Conservation (phyloP, 1,284 basidiomycete genomes). For the Rhodofomes roseus region DNA sequence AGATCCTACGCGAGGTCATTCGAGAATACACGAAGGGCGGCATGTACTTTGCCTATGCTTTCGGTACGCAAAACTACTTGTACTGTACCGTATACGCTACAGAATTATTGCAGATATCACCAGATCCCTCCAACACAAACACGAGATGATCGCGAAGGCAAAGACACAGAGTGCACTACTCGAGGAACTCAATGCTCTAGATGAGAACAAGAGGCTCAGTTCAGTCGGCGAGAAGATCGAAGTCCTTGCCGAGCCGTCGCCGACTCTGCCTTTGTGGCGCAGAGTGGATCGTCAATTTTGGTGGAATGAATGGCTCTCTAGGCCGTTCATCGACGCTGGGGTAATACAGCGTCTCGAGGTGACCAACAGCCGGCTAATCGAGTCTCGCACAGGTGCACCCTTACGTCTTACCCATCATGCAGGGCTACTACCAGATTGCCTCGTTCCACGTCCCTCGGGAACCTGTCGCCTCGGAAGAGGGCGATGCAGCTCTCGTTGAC, state of each 20-base stretch:
- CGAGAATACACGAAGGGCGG: constrained; percentile 70
- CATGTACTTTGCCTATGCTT: constrained; percentile 80
- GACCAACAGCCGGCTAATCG: background rate
- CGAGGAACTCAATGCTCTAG: constrained; percentile 48
- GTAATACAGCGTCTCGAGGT: constrained; percentile 33
- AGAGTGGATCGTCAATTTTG: constrained; percentile 81
- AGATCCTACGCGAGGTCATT: constrained; percentile 71
- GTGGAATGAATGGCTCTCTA: constrained; percentile 86
- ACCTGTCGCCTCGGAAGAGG: constrained; percentile 42
- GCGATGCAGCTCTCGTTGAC: constrained; percentile 44
- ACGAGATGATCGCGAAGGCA: constrained; percentile 54
- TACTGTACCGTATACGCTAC: background rate
- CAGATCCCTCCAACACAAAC: constrained; percentile 75
- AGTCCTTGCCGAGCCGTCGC: constrained; percentile 62
- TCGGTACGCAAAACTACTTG: constrained; percentile 44
- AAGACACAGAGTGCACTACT: constrained; percentile 38
- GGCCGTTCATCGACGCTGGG: constrained; percentile 72
- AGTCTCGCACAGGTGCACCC: constrained; percentile 55
- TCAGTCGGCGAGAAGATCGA: constrained; percentile 42
- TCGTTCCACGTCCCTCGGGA: constrained; percentile 62
- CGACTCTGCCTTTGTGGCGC: constrained; percentile 78
- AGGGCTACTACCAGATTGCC: constrained; percentile 81
- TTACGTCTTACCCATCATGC: constrained; percentile 85
- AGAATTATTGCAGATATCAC: constrained; percentile 57
- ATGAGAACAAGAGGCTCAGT: constrained; percentile 18